Conservation (phyloP, 2,329 filamentous ascomycete genomes). For the Aspergillus viridinutans region DNA sequence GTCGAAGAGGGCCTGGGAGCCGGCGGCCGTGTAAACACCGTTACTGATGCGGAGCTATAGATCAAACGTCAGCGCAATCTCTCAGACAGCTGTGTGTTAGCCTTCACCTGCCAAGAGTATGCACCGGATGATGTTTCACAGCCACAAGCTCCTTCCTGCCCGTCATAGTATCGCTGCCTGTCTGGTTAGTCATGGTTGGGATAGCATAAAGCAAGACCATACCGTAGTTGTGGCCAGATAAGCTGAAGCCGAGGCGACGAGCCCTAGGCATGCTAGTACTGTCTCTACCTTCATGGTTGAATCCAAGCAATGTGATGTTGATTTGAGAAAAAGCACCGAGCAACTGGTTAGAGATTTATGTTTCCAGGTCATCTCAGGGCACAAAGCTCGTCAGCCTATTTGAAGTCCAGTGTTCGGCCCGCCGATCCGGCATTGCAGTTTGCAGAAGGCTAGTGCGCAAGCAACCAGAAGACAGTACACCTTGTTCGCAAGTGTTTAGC, state of each 20-base stretch:
- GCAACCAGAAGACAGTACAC: no score
- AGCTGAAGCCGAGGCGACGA: background rate
- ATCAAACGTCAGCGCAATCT: background rate
- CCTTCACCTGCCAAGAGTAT: conserved; percentile 26
- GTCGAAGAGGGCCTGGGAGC: conserved; percentile 22
- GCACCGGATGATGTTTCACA: conserved; percentile 22
- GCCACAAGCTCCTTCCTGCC: conserved; percentile 28
- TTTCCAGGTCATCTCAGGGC: background rate
- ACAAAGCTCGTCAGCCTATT: background rate
- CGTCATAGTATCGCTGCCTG: conserved; percentile 29
- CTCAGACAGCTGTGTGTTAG: background rate
- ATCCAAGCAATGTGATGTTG: background rate
- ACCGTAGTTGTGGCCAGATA: background rate
- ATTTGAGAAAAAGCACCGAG: no score
- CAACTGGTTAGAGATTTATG: background rate
- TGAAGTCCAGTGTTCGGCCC: background rate
- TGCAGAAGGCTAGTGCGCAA: background rate
- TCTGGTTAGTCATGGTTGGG: background rate
- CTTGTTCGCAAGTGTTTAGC: background rate
- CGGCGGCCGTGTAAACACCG: conserved; percentile 21
- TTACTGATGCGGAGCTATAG: background rate
- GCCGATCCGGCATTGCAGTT: background rate
- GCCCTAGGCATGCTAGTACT: background rate
- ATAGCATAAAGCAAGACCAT: background rate
- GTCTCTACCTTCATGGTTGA: background rate